These are phyloP conservation scores for Mucor plumbeus DNA, from an alignment of 371 early-diverging fungal species.

Conservation along the genomic window DNA sequence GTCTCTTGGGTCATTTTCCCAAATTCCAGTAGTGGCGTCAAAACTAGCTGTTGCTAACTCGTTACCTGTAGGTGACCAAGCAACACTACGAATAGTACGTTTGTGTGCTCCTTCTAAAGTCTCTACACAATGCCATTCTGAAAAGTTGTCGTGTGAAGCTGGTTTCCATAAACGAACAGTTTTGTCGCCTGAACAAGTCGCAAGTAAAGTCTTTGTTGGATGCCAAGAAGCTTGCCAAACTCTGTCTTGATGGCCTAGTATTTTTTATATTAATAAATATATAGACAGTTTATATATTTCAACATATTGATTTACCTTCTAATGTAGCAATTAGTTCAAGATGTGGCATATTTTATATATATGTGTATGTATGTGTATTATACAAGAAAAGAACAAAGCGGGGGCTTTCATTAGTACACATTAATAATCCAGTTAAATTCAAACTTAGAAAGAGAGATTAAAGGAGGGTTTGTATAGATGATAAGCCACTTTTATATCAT, in stretches of 20 bases:
- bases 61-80: slow-evolving; percentile 80
- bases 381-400: background rate
- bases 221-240: slow-evolving; percentile 96
- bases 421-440: slow-evolving; percentile 3
- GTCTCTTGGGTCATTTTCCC: slow-evolving; percentile 69
- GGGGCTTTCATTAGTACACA: background rate
- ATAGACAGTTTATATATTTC: background rate
- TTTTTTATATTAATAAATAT: background rate
- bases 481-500: slow-evolving; percentile 24
- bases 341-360: slow-evolving; percentile 37
- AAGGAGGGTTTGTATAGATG: slow-evolving; percentile 1
- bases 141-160: slow-evolving; percentile 39
- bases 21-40: slow-evolving; percentile 92
- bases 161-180: slow-evolving; percentile 86
- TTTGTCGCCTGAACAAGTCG: slow-evolving; percentile 88
- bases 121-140: slow-evolving; percentile 77
- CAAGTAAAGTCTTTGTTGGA: slow-evolving; percentile 73
- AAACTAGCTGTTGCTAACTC: slow-evolving; percentile 91
- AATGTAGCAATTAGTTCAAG: slow-evolving; percentile 47
- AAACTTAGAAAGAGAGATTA: background rate
- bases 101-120: slow-evolving; percentile 87
- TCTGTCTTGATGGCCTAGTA: slow-evolving; percentile 83
- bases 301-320: slow-evolving; percentile 34
- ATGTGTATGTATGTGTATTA: background rate
- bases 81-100: slow-evolving; percentile 89